Base-by-base conservation (phyloP, 2,329 filamentous ascomycete genomes). In the Penicillium glabrum region DNA sequence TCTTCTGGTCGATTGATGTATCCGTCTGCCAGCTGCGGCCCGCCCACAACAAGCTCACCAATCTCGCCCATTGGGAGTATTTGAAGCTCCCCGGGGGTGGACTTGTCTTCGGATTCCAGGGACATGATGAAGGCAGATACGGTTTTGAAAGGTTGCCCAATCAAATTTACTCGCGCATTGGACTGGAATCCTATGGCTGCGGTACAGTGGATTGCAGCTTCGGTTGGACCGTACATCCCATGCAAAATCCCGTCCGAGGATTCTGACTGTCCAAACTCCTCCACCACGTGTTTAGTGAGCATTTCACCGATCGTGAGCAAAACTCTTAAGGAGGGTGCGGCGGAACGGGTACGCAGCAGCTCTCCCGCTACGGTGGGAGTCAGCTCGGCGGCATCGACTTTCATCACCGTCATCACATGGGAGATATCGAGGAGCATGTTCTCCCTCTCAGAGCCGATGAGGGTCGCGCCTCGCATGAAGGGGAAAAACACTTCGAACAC, bases 401-500 rank as follows among this genome's bases (percentile, higher is more conserved):
- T 68, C 72, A 95, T 79, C 11, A 70, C 67, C 13, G 80, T 83
- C 56, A 97, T 85, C 11, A 86, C 81, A 0, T 77, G 81, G 0
- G 89, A 86, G 23, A 97, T 82, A 67, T 96, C 86, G 59, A 89
- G 84, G 43, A 97, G 80, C 79, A 96, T 85, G 33, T 84, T 79
- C 48, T 80, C 79, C 27, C 92, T 84, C 54, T 86, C 82, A 62
- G 88, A 91, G 54, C 85, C 84, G 47, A 93, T 84, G 2, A 97
- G 77, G 0, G 91, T 96, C 23, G 79, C 79, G 2, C 89, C 89
- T 56, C 91, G 82, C 60, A 87, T 88, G 16, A 93, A 78, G 0
- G 93, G 89, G 62, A 96, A 96, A 80, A 96, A 96, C 7, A 96
- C 93, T 70, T 97, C 93, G 70, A 97, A 97, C 6, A 96, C 88